Evolutionary conservation across 2,329 filamentous ascomycete genomes (phyloP).

Genomic region (Aquanectria penicillioides): DNA sequence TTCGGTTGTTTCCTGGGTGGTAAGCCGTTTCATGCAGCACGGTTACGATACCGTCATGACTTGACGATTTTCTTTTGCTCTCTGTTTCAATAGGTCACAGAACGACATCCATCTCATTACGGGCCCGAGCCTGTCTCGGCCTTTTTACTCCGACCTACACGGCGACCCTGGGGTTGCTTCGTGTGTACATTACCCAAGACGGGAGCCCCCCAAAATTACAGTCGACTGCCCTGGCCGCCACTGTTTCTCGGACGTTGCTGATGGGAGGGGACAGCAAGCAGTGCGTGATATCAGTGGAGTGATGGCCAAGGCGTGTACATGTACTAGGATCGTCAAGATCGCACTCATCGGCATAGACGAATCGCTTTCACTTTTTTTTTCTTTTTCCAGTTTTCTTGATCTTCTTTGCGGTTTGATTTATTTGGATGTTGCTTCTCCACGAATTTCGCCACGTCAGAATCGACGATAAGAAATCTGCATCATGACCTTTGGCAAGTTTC

Average conservation of each 20-base stretch:
- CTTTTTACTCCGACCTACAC: conserved; percentile 40
- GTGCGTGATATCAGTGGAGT: conserved; percentile 22
- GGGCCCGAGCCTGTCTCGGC: conserved; percentile 36
- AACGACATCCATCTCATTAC: conserved; percentile 36
- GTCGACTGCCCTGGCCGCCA: conserved; percentile 28
- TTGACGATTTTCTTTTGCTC: conserved; percentile 53
- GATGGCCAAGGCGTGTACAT: conserved; percentile 44
- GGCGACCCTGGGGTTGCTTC: conserved; percentile 39
- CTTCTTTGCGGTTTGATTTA: conserved; percentile 34
- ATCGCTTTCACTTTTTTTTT: conserved; percentile 32
- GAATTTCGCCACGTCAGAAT: conserved; percentile 22
- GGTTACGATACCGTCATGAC: conserved; percentile 51
- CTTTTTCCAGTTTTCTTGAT: conserved; percentile 34
- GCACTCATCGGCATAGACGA: conserved; percentile 43
- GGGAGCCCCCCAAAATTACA: conserved; percentile 37
- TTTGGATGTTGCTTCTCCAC: conserved; percentile 24
- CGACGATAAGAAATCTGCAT: conserved; percentile 19
- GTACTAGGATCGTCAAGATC: conserved; percentile 46
- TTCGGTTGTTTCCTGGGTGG: conserved; percentile 36
- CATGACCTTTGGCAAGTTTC: conserved; percentile 24
- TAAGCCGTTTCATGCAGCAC: conserved; percentile 44
- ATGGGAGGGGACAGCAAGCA: conserved; percentile 25
- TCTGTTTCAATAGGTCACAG: conserved; percentile 46
- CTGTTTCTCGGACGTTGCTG: conserved; percentile 28
- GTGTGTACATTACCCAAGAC: conserved; percentile 49